phyloP scores from a whole-genome alignment of 371 early-diverging fungal genomes.

The Mortierella sp. region DNA sequence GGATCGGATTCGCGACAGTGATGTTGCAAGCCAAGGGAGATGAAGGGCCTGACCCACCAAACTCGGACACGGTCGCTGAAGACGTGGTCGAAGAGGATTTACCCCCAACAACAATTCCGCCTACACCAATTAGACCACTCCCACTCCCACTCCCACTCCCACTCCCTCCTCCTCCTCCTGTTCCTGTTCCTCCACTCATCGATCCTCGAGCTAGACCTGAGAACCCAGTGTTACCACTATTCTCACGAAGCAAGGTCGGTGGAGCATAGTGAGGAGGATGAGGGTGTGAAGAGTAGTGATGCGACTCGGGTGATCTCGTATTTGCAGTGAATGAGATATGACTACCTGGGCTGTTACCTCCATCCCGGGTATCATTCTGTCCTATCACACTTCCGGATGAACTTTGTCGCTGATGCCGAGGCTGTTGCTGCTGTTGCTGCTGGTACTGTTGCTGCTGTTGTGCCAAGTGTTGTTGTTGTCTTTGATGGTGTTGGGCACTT shows the following conservation, averaged over 20 bases:
- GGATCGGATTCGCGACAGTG: conserved; percentile 24
- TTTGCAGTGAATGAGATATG: conserved; percentile 31
- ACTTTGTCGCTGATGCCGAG: conserved; percentile 16
- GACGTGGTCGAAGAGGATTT: conserved; percentile 45
- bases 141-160: conserved; percentile 15
- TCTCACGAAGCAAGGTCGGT: too few species aligned
- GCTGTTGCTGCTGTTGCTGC: conserved; percentile 17
- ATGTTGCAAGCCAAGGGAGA: conserved; percentile 31
- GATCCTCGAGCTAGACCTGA: too few species aligned
- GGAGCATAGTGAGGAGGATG: too few species aligned
- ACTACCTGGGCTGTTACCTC: neutral
- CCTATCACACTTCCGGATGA: conserved; percentile 9
- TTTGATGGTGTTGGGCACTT: conserved; percentile 40
- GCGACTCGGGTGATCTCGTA: neutral
- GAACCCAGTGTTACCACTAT: too few species aligned
- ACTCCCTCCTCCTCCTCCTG: conserved; percentile 12
- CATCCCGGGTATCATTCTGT: conserved; percentile 1
- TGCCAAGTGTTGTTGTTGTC: conserved; percentile 20
- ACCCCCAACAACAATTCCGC: conserved; percentile 9
- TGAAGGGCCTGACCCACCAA: conserved; percentile 42
- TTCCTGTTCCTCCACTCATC: neutral
- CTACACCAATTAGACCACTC: conserved; percentile 4
- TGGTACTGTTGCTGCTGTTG: conserved; percentile 46
- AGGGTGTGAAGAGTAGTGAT: too few species aligned
- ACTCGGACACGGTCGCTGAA: conserved; percentile 35